Conservation (phyloP, 345 rosid species). For the Euphorbia lathyris region DNA sequence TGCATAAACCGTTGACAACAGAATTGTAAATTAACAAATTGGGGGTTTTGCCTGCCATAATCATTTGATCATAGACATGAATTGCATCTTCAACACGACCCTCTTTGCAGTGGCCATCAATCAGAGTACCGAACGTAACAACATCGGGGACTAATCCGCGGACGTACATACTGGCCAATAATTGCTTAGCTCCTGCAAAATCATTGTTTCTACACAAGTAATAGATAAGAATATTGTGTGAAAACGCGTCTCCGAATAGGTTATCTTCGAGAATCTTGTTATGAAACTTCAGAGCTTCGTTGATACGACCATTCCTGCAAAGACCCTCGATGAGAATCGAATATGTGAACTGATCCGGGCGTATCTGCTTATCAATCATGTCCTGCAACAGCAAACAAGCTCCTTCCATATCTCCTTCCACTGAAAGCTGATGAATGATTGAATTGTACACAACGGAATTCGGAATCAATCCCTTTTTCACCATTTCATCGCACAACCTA, state of each 20-base stretch:
- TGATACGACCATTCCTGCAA: constrained; percentile 39
- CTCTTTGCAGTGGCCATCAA: constrained; percentile 12
- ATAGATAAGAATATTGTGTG: constrained; percentile 13
- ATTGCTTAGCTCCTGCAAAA: constrained; percentile 7
- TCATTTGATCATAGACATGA: constrained; percentile 40
- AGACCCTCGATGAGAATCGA: constrained; percentile 49
- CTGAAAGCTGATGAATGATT: constrained; percentile 20
- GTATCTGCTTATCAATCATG: constrained; percentile 42
- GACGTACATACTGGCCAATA: constrained; percentile 10
- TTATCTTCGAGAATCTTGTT: not conserved
- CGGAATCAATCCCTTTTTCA: constrained; percentile 13
- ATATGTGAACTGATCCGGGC: constrained; percentile 45
- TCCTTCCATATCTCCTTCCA: constrained; percentile 51
- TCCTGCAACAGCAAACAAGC: constrained; percentile 41
- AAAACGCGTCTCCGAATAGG: constrained; percentile 10
- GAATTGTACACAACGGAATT: constrained; percentile 17
- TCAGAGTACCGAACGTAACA: constrained; percentile 18
- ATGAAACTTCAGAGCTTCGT: constrained; percentile 15
- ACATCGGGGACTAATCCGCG: constrained; percentile 16
- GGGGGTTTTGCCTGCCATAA: constrained; percentile 34
- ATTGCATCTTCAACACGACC: constrained; percentile 11
- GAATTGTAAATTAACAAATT: constrained; percentile 52
- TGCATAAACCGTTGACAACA: constrained; percentile 58
- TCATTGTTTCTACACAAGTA: constrained; percentile 13
- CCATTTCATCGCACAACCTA: constrained; percentile 20